Conservation (phyloP, 108 stramenopile species). For the Aurantiochytrium sp. region DNA sequence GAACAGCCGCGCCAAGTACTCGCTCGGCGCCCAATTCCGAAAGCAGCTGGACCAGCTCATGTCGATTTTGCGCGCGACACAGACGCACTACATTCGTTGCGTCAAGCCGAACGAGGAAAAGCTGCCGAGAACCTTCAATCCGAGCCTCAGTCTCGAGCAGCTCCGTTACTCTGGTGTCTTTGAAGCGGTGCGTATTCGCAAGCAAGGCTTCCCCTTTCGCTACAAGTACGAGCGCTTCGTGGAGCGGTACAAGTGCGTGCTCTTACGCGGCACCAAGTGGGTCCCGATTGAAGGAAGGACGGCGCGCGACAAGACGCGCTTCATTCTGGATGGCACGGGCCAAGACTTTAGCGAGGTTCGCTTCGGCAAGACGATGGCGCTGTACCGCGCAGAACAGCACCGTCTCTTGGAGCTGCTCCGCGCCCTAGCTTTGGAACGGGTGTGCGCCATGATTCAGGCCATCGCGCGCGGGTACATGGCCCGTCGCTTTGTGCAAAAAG, state of each 20-base stretch:
- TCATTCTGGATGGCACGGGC: not conserved
- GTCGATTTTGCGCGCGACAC: conserved; percentile 32
- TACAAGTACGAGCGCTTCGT: conserved; percentile 20
- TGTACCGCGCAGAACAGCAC: conserved; percentile 14
- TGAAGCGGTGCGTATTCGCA: conserved; percentile 33
- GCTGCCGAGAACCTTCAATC: conserved; percentile 29
- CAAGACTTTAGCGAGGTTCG: not conserved
- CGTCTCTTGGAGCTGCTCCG: conserved; percentile 14
- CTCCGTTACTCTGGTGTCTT: conserved; percentile 34
- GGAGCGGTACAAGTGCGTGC: conserved; percentile 23
- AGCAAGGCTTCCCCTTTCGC: conserved; percentile 32
- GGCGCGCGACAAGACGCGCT: not conserved
- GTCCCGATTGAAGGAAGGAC: not conserved
- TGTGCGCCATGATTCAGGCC: conserved; percentile 22
- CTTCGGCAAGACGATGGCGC: not conserved
- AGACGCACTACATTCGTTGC: conserved; percentile 54
- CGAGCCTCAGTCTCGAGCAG: conserved; percentile 24
- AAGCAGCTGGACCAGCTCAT: conserved; percentile 44
- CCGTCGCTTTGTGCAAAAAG: conserved; percentile 22
- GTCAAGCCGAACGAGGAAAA: conserved; percentile 55
- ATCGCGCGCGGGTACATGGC: conserved; percentile 18
- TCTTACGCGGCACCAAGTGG: not conserved
- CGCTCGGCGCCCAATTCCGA: conserved; percentile 46
- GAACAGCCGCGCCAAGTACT: not conserved
- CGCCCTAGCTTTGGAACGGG: not conserved